Evolutionary conservation across 2,329 filamentous ascomycete species (phyloP).

Genomic region (Aspergillus sp.): DNA sequence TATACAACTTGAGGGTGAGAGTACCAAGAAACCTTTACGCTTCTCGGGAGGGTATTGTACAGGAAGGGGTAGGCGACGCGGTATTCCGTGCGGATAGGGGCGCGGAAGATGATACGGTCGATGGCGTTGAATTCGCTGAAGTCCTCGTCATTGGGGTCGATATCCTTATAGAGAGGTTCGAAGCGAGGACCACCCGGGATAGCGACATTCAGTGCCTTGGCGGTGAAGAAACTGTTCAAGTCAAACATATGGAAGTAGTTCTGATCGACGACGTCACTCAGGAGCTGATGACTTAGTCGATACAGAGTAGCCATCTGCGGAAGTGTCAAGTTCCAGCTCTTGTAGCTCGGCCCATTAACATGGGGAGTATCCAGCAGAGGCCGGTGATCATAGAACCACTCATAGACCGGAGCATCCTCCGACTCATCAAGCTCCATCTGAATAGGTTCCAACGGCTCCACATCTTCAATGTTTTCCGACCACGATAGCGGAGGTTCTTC

Average conservation of each 20-base stretch:
- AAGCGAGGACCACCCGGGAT: slow-evolving; percentile 97
- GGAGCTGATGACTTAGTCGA: slow-evolving; percentile 82
- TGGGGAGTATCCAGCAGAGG: slow-evolving; percentile 88
- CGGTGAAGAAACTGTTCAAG: slow-evolving; percentile 88
- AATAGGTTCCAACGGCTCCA: slow-evolving; percentile 94
- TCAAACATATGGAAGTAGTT: slow-evolving; percentile 99
- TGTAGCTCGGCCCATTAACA: slow-evolving; percentile 96
- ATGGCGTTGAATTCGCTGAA: slow-evolving; percentile 99
- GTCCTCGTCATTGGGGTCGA: slow-evolving; percentile 97
- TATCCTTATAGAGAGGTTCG: slow-evolving; percentile 96
- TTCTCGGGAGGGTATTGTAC: slow-evolving; percentile 94
- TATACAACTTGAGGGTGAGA: slow-evolving; percentile 93
- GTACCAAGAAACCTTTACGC: slow-evolving; percentile 91
- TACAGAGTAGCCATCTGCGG: slow-evolving; percentile 96
- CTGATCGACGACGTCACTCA: slow-evolving; percentile 90
- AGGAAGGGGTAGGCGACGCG: slow-evolving; percentile 91
- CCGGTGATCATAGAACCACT: slow-evolving; percentile 97
- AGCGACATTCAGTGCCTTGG: slow-evolving; percentile 94
- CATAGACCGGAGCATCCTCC: slow-evolving; percentile 86
- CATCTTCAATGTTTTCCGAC: slow-evolving; percentile 98
- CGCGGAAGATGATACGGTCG: slow-evolving; percentile 97
- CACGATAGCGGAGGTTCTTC: slow-evolving; percentile 96
- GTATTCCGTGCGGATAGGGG: slow-evolving; percentile 92
- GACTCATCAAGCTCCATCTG: slow-evolving; percentile 97
- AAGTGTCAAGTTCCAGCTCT: slow-evolving; percentile 87